Evolutionary conservation across 805 yeast species (phyloP).

Genomic region (Saccharomycopsis fodiens): DNA sequence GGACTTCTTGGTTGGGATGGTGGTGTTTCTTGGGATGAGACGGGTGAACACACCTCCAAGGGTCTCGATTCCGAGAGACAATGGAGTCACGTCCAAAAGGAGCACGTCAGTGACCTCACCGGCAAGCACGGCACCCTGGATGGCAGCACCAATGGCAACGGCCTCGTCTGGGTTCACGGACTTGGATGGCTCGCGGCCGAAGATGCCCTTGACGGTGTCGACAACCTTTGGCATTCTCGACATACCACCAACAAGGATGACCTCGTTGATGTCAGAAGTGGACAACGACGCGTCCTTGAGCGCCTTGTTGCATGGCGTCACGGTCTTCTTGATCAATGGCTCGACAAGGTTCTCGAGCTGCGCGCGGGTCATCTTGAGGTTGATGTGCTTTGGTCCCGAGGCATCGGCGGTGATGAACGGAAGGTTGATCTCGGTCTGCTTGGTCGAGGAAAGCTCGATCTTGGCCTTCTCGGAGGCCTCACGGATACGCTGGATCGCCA

Average conservation of each 20-base stretch:
- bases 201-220: slow-evolving; percentile 66
- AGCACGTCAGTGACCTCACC: slow-evolving; percentile 93
- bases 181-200: slow-evolving; percentile 80
- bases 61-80: slow-evolving; percentile 93
- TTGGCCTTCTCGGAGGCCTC: slow-evolving; percentile 89
- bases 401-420: slow-evolving; percentile 88
- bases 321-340: slow-evolving; percentile 62
- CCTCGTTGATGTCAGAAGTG: slow-evolving; percentile 65
- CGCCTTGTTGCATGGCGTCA: slow-evolving; percentile 75
- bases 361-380: slow-evolving; percentile 58
- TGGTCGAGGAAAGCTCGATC: slow-evolving; percentile 73
- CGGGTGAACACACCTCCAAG: slow-evolving; percentile 96
- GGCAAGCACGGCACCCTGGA: slow-evolving; percentile 92
- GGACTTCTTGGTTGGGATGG: slow-evolving; percentile 94
- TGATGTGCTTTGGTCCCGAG: slow-evolving; percentile 71
- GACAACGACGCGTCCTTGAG: slow-evolving; percentile 70
- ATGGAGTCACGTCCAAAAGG: slow-evolving; percentile 82
- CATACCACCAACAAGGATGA: slow-evolving; percentile 87
- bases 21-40: slow-evolving; percentile 86
- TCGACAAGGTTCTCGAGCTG: slow-evolving; percentile 63
- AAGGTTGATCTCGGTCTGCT: slow-evolving; percentile 65
- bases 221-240: slow-evolving; percentile 86
- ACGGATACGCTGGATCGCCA: slow-evolving; percentile 80
- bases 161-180: slow-evolving; percentile 95
- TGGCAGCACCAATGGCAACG: slow-evolving; percentile 94